Percentiles rank a stretch among this genome's conserved stretches.
These are phyloP conservation scores for Pseudopithomyces chartarum DNA, from an alignment of 2,329 filamentous ascomycete genomes.

Conservation along the genomic window DNA sequence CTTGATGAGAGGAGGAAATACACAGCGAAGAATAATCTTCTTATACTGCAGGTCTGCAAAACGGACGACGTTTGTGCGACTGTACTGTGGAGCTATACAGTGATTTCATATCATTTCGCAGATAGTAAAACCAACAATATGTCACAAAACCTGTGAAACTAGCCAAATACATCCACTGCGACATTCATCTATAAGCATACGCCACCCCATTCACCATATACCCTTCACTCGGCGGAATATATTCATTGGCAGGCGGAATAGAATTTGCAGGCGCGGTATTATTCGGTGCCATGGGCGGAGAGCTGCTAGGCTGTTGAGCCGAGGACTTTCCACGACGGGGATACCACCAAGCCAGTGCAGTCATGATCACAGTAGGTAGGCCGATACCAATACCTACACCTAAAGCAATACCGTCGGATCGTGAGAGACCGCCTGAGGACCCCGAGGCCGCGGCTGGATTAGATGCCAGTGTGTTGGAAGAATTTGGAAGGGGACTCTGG, in stretches of 20 bases:
- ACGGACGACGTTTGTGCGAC: too few relatives aligned
- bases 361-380: neutral
- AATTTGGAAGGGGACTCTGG: neutral
- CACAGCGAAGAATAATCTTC: too few relatives aligned
- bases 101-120: neutral
- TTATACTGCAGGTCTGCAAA: too few relatives aligned
- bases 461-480: neutral
- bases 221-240: neutral
- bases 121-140: neutral
- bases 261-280: neutral
- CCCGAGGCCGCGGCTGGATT: too few relatives aligned
- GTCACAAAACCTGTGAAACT: too few relatives aligned
- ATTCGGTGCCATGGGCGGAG: neutral
- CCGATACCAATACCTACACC: slow-evolving; percentile 1
- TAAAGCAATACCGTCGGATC: neutral
- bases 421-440: neutral
- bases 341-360: neutral
- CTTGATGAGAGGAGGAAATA: too few relatives aligned
- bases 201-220: neutral
- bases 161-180: neutral
- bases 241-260: neutral
- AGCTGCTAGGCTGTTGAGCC: neutral
- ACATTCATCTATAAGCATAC: neutral
- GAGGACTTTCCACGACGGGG: neutral
- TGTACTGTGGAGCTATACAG: neutral